Percentiles rank a stretch among this genome's conserved stretches.
phyloP scores from a whole-genome alignment of 2,329 filamentous ascomycete species.

The Tolypocladium sp. region DNA sequence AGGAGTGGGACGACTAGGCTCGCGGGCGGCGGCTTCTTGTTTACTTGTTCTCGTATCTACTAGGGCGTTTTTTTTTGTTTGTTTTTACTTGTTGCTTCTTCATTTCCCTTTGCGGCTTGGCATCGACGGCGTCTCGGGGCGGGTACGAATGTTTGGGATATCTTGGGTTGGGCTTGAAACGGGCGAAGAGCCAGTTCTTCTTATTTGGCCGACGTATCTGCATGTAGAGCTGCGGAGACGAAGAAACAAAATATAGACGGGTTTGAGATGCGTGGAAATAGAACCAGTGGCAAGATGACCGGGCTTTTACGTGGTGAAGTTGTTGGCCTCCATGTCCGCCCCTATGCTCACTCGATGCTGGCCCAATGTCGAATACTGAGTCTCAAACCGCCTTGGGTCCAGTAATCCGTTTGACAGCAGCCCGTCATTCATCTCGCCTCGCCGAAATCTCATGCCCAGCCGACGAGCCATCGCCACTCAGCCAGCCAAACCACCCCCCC shows the following conservation, averaged over 20 bases:
- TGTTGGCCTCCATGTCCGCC: background rate
- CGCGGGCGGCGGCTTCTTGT: background rate
- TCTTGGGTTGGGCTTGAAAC: background rate
- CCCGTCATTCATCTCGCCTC: background rate
- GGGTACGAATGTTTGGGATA: background rate
- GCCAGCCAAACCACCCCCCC: no score
- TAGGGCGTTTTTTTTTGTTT: background rate
- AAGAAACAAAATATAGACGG: background rate
- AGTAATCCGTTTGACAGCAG: background rate
- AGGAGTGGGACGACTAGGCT: conserved; percentile 81
- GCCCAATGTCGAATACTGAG: background rate
- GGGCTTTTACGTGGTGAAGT: no score
- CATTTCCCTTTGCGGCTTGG: background rate
- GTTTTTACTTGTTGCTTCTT: background rate
- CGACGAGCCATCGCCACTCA: background rate
- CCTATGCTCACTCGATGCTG: background rate
- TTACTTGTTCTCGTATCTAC: background rate
- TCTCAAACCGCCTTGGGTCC: background rate
- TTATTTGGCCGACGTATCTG: background rate
- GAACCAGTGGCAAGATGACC: background rate
- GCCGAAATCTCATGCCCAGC: background rate
- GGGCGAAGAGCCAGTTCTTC: background rate
- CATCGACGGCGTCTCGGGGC: background rate
- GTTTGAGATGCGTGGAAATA: background rate
- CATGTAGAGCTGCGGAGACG: background rate